These are phyloP conservation scores for Pyronema omphalodes DNA, from an alignment of 495 filamentous ascomycete genomes.

Conservation along the genomic window DNA sequence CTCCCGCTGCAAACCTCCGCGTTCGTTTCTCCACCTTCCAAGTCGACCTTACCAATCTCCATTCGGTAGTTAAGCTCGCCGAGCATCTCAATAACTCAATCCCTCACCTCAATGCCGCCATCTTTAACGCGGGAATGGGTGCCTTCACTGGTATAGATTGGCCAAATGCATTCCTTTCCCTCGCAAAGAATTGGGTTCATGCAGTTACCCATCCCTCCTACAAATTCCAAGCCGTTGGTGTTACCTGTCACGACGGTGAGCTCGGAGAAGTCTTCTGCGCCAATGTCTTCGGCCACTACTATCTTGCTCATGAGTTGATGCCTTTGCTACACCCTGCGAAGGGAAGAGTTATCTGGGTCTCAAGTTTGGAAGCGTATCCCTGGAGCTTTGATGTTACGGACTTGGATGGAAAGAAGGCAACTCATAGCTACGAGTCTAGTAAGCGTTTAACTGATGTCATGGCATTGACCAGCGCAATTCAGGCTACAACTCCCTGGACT, in stretches of 20 bases:
- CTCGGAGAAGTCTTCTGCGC: constrained; percentile 72
- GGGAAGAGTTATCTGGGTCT: constrained; percentile 68
- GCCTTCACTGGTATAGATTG: constrained; percentile 69
- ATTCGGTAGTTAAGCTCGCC: constrained; percentile 31
- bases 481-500: constrained; percentile 40
- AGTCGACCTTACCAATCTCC: constrained; percentile 38
- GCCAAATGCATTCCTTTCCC: constrained; percentile 40
- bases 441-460: constrained; percentile 78
- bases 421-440: constrained; percentile 56
- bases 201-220: constrained; percentile 60
- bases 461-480: constrained; percentile 51
- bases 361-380: constrained; percentile 50
- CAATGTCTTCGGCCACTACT: constrained; percentile 89
- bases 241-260: constrained; percentile 14
- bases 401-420: constrained; percentile 49
- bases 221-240: constrained; percentile 46
- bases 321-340: constrained; percentile 42
- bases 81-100: constrained; percentile 32
- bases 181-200: constrained; percentile 43
- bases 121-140: constrained; percentile 84
- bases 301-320: constrained; percentile 62
- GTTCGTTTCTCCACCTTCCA: constrained; percentile 38
- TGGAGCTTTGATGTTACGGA: constrained; percentile 43
- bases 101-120: constrained; percentile 47
- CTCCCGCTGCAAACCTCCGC: constrained; percentile 28